These are phyloP conservation scores for Neostapfia colusana DNA, from an alignment of 176 grass and related monocot species.

Conservation along the genomic window DNA sequence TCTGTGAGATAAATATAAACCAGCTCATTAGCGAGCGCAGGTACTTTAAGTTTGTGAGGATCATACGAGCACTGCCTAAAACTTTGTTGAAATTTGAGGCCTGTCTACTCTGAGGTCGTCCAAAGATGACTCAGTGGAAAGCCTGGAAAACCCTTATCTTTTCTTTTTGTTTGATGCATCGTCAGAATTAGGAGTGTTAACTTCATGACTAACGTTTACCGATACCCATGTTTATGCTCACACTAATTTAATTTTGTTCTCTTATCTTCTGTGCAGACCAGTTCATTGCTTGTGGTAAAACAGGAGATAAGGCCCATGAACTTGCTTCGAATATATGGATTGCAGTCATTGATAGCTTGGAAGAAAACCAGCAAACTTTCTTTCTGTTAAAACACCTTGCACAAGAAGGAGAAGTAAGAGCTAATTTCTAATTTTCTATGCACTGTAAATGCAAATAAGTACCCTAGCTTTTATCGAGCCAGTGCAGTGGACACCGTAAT, in stretches of 20 bases:
- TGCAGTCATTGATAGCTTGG: conserved; percentile 86
- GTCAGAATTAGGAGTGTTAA: background rate
- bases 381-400: conserved; percentile 69
- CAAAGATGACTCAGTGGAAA: conserved; percentile 4
- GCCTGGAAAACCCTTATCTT: background rate
- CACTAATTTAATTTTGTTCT: background rate
- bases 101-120: background rate
- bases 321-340: conserved; percentile 92
- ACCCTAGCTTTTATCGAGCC: background rate
- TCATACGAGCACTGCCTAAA: background rate
- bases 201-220: conserved; percentile 11
- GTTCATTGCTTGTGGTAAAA: conserved; percentile 88
- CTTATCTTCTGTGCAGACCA: conserved; percentile 63
- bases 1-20: too few relatives aligned
- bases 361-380: conserved; percentile 81
- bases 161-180: background rate
- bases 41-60: conserved; percentile 18
- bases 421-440: conserved; percentile 14
- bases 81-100: background rate
- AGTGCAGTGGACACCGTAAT: background rate
- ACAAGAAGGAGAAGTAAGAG: conserved; percentile 86
- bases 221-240: background rate
- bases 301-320: conserved; percentile 88
- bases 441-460: background rate
- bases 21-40: background rate